Evolutionary conservation across 1,284 basidiomycete species (phyloP), one percentile per base, ranked within the genome.

Genomic region (Puccinia triticina): DNA sequence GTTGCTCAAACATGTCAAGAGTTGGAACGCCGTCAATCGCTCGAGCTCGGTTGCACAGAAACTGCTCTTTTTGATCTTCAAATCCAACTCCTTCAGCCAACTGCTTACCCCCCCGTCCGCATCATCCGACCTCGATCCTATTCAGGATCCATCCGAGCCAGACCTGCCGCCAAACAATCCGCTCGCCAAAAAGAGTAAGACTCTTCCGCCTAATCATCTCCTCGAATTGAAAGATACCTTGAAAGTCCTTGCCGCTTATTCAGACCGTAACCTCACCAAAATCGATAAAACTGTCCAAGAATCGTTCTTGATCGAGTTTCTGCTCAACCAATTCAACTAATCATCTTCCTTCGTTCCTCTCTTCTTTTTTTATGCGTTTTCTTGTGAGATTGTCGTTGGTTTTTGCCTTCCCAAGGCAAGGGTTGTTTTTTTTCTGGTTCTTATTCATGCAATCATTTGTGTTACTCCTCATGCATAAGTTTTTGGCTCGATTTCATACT

Each of bases 11-110:
- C 73, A 73, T 72, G 46, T 72, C 55, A 73, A 71, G 32, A 59
- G 43, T 40, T 81, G 79, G 79, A 81, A 74, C 34, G 57, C 79
- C 16, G 59, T 81, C 21, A n/a, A 29, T 32, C 37, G 61, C 57
- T 46, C 79, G 12, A 43, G 26, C n/a, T 43, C 40, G 29, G 73
- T 71, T 12, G 50, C 55, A 1, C 79, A 81, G 40, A 46, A 53
- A 37, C 37, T 81, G 8, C 61, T 81, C 53, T 71, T 40, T 23
- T 37, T 69, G 55, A 71, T 79, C 66, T 72, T 79, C 43, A 71
- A 72, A 59, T 71, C 67, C 21, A 50, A 79, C 10, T 29, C 77
- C 26, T 18, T 57, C 48, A 8, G 40, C 32, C 21, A 71, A 21
- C 50, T 59, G 12, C 48, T 71, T 5, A 11, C 43, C 3, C 16